Base-by-base conservation (phyloP, 768 basidiomycete species). In the Phanerochaete carnosa region DNA sequence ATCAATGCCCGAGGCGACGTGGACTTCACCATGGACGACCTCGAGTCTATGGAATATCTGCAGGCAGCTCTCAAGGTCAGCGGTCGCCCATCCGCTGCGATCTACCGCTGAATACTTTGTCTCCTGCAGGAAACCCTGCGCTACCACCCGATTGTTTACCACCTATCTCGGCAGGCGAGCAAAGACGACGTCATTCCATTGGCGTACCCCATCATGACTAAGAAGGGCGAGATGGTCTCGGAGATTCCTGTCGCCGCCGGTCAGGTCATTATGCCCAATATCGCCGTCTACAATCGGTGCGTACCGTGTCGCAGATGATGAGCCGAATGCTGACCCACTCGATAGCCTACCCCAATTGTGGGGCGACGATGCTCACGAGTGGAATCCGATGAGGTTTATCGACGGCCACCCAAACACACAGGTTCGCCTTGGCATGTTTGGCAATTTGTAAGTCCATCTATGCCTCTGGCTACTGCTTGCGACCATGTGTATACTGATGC, bases 151-250 rank as follows among this genome's bases (percentile, higher is more conserved):
- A 69, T 75, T 35, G 69, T 70, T 30, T 69, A 71, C 51, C 61
- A 62, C 13, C 62, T 72, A 29, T 16, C 59, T 9, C 69, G 75
- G 26, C 46, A 29, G 19, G 72, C 74, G 1, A 59, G 56, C 1
- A 59, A 58, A 3, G 74, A 77, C 29, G 74, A 74, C 55, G 66
- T 72, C 12, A 68, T 77, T 22, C 76, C 75, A 1, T 67, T 77
- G 26, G 61, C 71, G 2, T 47, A 62, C 6, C 75, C 75, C 3
- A 62, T 76, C 43, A 62, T 56, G 22, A 68, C 70, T 4, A 64
- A 52, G 28, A 66, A 64, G 0, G 76, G 72, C 8, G 49, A 69
- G 32, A 49, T 65, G n/a, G 57, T 74, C 29, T 61, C 53, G 22
- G 65, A 64, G 55, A 66, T 75, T 45, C 73, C 68, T 0, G 57